Evolutionary conservation across 2,329 filamentous ascomycete genomes (phyloP).

Genomic region (Didymosphaeria variabile): DNA sequence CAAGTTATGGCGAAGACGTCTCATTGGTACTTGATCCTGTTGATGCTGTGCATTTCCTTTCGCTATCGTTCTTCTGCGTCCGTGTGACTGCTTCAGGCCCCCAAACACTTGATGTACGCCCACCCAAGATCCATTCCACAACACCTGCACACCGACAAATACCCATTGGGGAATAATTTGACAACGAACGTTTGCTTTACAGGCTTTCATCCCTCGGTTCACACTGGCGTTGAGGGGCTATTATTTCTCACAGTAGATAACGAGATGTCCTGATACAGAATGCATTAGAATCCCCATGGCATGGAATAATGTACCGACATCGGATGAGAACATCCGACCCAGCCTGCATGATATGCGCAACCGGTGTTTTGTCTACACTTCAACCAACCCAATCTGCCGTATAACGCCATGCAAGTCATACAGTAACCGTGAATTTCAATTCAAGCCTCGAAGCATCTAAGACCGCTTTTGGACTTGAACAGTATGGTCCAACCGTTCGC

Average conservation of each 20-base stretch:
- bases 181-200: too few relatives aligned
- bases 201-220: background rate
- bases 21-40: too few relatives aligned
- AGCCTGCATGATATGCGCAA: slow-evolving; percentile 7
- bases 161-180: too few relatives aligned
- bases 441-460: background rate
- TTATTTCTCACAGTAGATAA: background rate
- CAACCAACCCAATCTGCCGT: slow-evolving; percentile 9
- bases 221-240: background rate
- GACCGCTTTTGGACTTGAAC: background rate
- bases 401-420: slow-evolving; percentile 11
- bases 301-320: slow-evolving; percentile 9
- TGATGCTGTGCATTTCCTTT: too few relatives aligned
- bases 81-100: too few relatives aligned
- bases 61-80: too few relatives aligned
- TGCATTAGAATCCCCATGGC: slow-evolving; percentile 1
- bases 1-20: too few relatives aligned
- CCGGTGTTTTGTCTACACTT: slow-evolving; percentile 13
- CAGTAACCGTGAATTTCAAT: slow-evolving; percentile 1
- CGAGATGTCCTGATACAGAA: background rate
- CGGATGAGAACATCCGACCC: slow-evolving; percentile 6
- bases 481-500: background rate
- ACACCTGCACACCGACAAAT: too few relatives aligned
- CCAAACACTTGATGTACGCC: too few relatives aligned
- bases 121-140: too few relatives aligned